These are phyloP conservation scores for Sporothrix brasiliensis DNA, from an alignment of 2,329 filamentous ascomycete species.

Conservation along the genomic window DNA sequence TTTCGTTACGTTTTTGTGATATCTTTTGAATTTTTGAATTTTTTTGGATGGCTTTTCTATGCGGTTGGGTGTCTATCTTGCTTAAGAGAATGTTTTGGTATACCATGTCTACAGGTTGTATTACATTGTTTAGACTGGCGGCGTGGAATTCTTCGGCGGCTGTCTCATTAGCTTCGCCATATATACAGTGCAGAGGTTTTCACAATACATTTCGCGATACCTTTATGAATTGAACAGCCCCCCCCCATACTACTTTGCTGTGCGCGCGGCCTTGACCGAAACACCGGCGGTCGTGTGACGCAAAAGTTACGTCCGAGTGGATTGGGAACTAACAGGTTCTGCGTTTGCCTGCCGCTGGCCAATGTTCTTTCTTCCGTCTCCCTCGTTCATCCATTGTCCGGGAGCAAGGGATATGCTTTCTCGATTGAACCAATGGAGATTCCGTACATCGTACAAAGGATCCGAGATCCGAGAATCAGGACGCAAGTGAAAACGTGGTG, in stretches of 20 bases:
- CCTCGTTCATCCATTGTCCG: too few species aligned
- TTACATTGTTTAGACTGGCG: slow-evolving; percentile 17
- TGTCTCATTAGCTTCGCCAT: neutral
- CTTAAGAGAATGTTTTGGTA: neutral
- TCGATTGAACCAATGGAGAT: neutral
- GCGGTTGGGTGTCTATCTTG: neutral
- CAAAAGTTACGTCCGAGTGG: neutral
- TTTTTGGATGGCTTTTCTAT: neutral
- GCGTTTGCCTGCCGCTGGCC: neutral
- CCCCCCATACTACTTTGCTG: too few species aligned
- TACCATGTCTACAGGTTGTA: neutral
- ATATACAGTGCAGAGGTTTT: slow-evolving; percentile 1
- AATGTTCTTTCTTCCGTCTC: neutral
- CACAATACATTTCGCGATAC: slow-evolving; percentile 19
- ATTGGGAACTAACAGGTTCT: neutral
- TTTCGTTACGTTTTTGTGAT: slow-evolving; percentile 12
- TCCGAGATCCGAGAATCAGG: neutral
- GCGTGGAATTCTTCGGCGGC: neutral
- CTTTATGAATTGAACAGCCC: neutral
- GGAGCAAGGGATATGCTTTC: neutral
- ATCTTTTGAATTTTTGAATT: neutral
- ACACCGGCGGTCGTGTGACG: neutral
- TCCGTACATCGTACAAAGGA: neutral
- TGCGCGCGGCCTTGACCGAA: neutral
- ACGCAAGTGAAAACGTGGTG: neutral